Conservation (phyloP, 768 basidiomycete species). For the Ramaria rubella region DNA sequence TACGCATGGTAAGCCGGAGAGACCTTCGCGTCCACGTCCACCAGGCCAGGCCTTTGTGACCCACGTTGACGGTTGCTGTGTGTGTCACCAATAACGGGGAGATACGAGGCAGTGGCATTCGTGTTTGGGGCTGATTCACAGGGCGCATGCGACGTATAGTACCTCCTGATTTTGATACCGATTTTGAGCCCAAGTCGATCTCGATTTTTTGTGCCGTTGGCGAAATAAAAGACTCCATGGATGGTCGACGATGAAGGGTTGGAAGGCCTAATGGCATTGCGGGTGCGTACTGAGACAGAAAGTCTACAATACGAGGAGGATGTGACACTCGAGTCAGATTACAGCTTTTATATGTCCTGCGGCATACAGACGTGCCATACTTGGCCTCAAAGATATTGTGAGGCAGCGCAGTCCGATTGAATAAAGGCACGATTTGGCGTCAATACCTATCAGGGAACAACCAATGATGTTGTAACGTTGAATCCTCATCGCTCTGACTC, state of each 20-base stretch:
- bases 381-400: not conserved
- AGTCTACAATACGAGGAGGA: not conserved
- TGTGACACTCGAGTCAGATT: not conserved
- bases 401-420: not conserved
- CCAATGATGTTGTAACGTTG: not conserved
- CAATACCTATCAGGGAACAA: not conserved
- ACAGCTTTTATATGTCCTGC: not conserved
- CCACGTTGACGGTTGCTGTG: not conserved
- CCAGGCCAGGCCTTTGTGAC: not conserved
- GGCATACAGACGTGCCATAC: not conserved
- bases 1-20: conserved; percentile 1
- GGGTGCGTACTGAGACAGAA: not conserved
- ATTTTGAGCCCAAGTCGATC: not conserved
- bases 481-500: too few species aligned
- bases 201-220: not conserved
- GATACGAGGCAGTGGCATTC: not conserved
- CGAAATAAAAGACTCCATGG: conserved; percentile 5
- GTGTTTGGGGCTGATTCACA: not conserved
- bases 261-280: not conserved
- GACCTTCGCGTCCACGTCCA: not conserved
- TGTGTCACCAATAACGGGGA: not conserved
- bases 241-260: not conserved
- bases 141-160: not conserved
- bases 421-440: not conserved
- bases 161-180: not conserved